Conservation (phyloP, 169 alveolate species). For the Blepharisma undulans region DNA sequence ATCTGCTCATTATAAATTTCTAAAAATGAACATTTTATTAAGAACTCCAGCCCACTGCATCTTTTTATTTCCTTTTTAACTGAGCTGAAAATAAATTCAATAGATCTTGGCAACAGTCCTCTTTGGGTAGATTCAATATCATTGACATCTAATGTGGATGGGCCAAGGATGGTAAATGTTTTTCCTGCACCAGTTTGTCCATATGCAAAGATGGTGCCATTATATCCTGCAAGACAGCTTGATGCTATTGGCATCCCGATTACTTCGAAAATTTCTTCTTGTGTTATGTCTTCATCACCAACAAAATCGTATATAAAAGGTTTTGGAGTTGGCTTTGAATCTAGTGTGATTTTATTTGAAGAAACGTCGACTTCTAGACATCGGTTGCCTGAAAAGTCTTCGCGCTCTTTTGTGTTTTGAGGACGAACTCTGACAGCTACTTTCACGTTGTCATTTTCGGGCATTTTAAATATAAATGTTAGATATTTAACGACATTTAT, state of each 20-base stretch:
- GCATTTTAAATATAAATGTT: background rate
- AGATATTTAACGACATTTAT: background rate
- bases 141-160: background rate
- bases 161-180: slow-evolving; percentile 69
- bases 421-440: slow-evolving; percentile 62
- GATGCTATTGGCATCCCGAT: slow-evolving; percentile 45
- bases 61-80: slow-evolving; percentile 36
- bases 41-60: slow-evolving; percentile 45
- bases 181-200: slow-evolving; percentile 79
- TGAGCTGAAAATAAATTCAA: slow-evolving; percentile 60
- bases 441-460: slow-evolving; percentile 35
- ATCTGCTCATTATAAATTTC: slow-evolving; percentile 88
- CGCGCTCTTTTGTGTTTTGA: slow-evolving; percentile 32
- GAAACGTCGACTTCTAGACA: slow-evolving; percentile 30
- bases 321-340: slow-evolving; percentile 30
- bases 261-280: slow-evolving; percentile 37
- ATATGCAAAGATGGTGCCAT: slow-evolving; percentile 69
- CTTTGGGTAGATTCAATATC: slow-evolving; percentile 27
- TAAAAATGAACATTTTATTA: slow-evolving; percentile 71
- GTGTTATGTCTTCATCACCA: slow-evolving; percentile 28
- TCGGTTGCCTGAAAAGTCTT: background rate
- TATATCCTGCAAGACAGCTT: slow-evolving; percentile 53
- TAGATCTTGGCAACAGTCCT: slow-evolving; percentile 63
- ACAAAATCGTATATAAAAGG: slow-evolving; percentile 48
- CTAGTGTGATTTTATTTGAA: slow-evolving; percentile 21